Evolutionary conservation across 140 eudicot species (phyloP).

Genomic region (Senecio squalidus): DNA sequence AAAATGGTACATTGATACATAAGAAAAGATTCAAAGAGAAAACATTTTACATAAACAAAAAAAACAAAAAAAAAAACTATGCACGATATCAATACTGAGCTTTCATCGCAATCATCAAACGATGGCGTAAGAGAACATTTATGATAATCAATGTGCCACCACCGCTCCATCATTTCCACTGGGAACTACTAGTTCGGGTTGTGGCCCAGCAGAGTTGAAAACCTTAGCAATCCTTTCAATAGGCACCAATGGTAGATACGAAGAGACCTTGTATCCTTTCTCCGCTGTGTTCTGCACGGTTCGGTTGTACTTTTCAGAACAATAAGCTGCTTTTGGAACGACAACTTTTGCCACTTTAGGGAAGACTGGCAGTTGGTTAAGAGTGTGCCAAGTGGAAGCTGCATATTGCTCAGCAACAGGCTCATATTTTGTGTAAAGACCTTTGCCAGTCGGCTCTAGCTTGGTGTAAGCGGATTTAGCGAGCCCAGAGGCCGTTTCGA

Average conservation of each 20-base stretch:
- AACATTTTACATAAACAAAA: too few species aligned
- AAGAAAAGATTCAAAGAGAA: too few species aligned
- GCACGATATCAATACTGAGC: neutral
- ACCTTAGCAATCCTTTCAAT: constrained; percentile 71
- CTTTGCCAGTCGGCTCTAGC: constrained; percentile 68
- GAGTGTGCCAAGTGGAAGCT: constrained; percentile 57
- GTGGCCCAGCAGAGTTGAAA: constrained; percentile 29
- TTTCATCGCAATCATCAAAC: neutral
- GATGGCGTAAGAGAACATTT: neutral
- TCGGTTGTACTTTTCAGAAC: constrained; percentile 65
- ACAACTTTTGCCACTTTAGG: constrained; percentile 64
- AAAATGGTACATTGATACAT: too few species aligned
- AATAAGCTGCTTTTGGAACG: constrained; percentile 69
- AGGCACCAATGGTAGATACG: constrained; percentile 72
- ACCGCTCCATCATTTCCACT: neutral
- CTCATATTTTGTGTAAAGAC: constrained; percentile 51
- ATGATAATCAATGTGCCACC: neutral
- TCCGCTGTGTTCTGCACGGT: constrained; percentile 53
- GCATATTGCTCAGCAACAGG: constrained; percentile 77
- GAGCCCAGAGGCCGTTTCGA: constrained; percentile 59
- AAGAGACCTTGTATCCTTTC: constrained; percentile 74
- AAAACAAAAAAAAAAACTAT: too few species aligned
- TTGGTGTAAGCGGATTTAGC: constrained; percentile 52
- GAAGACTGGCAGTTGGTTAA: constrained; percentile 57
- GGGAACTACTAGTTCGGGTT: neutral